A percentile compares a stretch with the other conserved stretches of the same genome.
These are phyloP conservation scores for Eryngium alpinum DNA, from an alignment of 140 eudicot genomes.

Conservation along the genomic window DNA sequence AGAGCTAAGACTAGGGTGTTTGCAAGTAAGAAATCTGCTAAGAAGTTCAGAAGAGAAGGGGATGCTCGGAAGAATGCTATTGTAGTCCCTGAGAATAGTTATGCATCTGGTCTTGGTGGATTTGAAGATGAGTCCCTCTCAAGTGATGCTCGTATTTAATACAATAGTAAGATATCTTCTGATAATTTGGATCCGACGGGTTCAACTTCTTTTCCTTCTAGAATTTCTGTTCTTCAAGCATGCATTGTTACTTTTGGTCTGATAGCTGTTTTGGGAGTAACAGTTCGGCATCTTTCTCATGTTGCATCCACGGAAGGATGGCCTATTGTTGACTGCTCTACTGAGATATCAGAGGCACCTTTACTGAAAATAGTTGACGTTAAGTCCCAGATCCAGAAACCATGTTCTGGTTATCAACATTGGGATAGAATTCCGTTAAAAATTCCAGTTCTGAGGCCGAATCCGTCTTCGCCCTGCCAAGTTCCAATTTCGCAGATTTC, in stretches of 20 bases:
- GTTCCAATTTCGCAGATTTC: neutral
- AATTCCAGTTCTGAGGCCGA: neutral
- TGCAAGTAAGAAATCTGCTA: slow-evolving; percentile 49
- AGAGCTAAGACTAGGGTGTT: slow-evolving; percentile 33
- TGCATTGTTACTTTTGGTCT: slow-evolving; percentile 69
- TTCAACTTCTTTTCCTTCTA: slow-evolving; percentile 44
- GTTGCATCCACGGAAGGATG: slow-evolving; percentile 65
- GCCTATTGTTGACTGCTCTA: slow-evolving; percentile 63
- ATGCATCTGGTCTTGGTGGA: slow-evolving; percentile 28
- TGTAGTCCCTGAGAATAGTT: slow-evolving; percentile 25
- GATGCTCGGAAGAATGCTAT: slow-evolving; percentile 26
- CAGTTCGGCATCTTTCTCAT: slow-evolving; percentile 85
- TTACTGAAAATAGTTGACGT: slow-evolving; percentile 43
- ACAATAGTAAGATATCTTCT: slow-evolving; percentile 11
- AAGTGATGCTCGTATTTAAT: slow-evolving; percentile 21
- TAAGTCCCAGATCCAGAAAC: slow-evolving; percentile 38
- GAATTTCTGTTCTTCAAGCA: slow-evolving; percentile 75
- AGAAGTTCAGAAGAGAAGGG: slow-evolving; percentile 38
- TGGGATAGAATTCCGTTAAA: neutral
- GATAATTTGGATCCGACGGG: slow-evolving; percentile 32
- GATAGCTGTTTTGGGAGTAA: slow-evolving; percentile 55
- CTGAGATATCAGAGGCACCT: slow-evolving; percentile 51
- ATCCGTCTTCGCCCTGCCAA: neutral
- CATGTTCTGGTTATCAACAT: slow-evolving; percentile 25
- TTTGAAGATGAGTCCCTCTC: slow-evolving; percentile 12